A percentile compares a stretch with the other conserved stretches of the same genome.
Evolutionary conservation across 2,329 filamentous ascomycete genomes (phyloP).

Genomic region (Trichoderma atrobrunneum): DNA sequence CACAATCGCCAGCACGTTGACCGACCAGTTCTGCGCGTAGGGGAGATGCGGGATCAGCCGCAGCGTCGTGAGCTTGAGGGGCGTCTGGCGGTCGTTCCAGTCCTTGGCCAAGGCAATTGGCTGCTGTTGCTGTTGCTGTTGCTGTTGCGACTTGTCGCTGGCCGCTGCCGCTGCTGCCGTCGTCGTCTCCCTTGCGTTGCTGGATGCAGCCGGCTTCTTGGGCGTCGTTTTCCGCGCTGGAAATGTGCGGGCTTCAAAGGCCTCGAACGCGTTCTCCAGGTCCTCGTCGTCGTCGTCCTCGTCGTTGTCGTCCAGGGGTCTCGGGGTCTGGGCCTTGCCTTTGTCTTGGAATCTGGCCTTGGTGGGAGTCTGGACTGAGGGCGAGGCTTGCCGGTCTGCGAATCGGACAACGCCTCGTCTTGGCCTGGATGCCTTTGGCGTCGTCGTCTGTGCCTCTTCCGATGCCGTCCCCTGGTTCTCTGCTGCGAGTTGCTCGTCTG

Average conservation of each 20-base stretch:
- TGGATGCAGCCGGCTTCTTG: background rate
- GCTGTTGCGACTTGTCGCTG: slow-evolving; percentile 1
- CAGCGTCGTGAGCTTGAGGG: slow-evolving; percentile 52
- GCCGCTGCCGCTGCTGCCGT: background rate
- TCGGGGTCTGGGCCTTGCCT: background rate
- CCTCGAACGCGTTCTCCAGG: slow-evolving; percentile 37
- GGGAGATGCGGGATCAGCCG: slow-evolving; percentile 50
- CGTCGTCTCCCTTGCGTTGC: background rate
- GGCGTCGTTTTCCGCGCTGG: slow-evolving; percentile 22
- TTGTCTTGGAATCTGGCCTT: background rate
- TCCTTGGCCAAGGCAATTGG: slow-evolving; percentile 41
- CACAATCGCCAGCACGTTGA: slow-evolving; percentile 54
- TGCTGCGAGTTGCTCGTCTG: background rate
- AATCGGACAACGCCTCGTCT: background rate
- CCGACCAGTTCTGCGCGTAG: slow-evolving; percentile 57
- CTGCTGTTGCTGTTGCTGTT: slow-evolving; percentile 13
- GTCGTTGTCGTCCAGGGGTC: background rate
- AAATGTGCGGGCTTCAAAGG: slow-evolving; percentile 38
- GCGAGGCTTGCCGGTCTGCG: background rate
- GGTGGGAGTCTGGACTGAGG: background rate
- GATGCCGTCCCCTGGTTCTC: slow-evolving; percentile 33
- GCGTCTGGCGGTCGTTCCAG: slow-evolving; percentile 40
- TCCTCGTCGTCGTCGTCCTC: slow-evolving; percentile 2
- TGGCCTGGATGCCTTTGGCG: background rate
- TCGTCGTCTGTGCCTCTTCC: background rate